Base-by-base conservation (phyloP, 345 rosid genomes). In the Dipteronia dyeriana region DNA sequence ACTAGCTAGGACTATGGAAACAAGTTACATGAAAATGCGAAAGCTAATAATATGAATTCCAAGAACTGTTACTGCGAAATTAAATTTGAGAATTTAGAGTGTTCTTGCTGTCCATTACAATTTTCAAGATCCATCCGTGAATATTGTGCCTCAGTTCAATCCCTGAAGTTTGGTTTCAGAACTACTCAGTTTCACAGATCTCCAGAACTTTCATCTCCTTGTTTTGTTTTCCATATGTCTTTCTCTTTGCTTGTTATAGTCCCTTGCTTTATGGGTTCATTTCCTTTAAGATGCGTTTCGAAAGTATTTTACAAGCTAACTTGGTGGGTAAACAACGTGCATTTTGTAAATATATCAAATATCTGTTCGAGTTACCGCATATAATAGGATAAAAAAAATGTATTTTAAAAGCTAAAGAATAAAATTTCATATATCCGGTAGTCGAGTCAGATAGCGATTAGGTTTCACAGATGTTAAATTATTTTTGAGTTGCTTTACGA, bases 71-170 rank as follows among this genome's bases (percentile, higher is more conserved):
- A 63, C 19, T 79, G 73, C 43, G 69, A 86, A 84, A 77, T 68
- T 72, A 54, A 80, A 78, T 22, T 45, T 74, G 57, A 80, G 74
- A 34, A 8, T 81, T 88, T 87, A 91, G 84, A 86, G 49, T 66
- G 65, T 74, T 76, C 83, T 84, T 70, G 81, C 77, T 19, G 62
- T 81, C 74, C 38, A 49, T 80, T 76, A 84, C 90, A 76, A 87
- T 85, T 82, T 83, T 86, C 91, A 76, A 91, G 81, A 88, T 53
- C 49, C 39, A 73, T 83, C 91, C 91, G 92, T 91, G 92, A 90
- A 31, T 31, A 31, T 85, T 81, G 70, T 68, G 77, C 49, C 69
- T 67, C 69, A 72, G 78, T 53, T 70, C 71, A 88, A 84, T 87
- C 94, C 88, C 91, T 87, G 92, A 88, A 75, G 63, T 74, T 75